phyloP scores from a whole-genome alignment of 129 eudicot species.

The Chrysanthemum makinoi region DNA sequence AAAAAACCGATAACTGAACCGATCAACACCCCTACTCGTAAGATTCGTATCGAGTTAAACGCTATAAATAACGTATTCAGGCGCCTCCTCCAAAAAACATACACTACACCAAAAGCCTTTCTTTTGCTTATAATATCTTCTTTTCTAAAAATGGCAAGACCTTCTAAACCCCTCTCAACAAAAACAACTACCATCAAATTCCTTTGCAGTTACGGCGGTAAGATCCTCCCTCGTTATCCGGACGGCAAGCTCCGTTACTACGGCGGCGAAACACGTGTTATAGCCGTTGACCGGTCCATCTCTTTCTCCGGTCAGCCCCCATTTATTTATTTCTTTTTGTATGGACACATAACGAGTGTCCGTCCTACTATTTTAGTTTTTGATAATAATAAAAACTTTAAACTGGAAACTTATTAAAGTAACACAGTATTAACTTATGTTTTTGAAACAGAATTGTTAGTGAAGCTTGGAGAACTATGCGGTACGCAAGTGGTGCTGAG shows the following conservation, averaged over 20 bases:
- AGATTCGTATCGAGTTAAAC: no score
- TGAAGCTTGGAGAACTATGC: constrained; percentile 60
- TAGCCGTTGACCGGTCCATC: constrained; percentile 61
- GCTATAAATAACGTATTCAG: constrained; percentile 44
- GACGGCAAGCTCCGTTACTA: constrained; percentile 94
- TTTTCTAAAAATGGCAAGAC: constrained; percentile 43
- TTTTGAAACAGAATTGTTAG: constrained; percentile 46
- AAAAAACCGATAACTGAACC: no score
- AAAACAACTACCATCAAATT: constrained; percentile 46
- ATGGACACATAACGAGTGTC: no score
- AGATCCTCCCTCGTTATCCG: constrained; percentile 78
- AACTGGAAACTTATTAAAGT: no score
- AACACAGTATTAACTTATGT: background rate
- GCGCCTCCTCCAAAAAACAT: constrained; percentile 45
- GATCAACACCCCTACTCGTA: no score
- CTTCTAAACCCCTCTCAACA: constrained; percentile 19
- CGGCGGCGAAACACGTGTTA: constrained; percentile 90
- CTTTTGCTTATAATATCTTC: background rate
- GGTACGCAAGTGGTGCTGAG: constrained; percentile 54
- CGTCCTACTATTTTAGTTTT: no score
- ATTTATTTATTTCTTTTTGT: constrained; percentile 43
- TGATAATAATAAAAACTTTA: no score
- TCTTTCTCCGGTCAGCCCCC: constrained; percentile 52
- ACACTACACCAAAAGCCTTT: constrained; percentile 4
- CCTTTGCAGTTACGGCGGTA: constrained; percentile 87